Conservation (phyloP, 345 rosid species). For the Ceriops zippeliana region DNA sequence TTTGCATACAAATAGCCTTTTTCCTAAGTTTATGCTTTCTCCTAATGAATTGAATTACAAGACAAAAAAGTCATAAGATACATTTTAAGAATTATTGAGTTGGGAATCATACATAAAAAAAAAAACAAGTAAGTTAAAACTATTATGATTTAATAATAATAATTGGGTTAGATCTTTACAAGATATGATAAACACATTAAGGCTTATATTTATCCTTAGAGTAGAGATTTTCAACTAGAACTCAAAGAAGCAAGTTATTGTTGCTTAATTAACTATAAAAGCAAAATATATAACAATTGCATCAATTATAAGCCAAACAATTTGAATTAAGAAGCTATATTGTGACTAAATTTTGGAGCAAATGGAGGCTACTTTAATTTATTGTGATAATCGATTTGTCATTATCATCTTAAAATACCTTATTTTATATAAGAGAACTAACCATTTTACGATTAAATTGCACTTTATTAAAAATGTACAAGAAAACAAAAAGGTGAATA, state of each 20-base stretch:
- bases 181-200: not conserved
- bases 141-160: not conserved
- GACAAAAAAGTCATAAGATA: not conserved
- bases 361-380: not conserved
- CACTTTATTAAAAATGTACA: not conserved
- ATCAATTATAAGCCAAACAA: not conserved
- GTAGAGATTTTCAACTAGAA: not conserved
- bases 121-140: not conserved
- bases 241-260: not conserved
- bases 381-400: not conserved
- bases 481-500: not conserved
- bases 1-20: not conserved
- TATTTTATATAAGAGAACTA: not conserved
- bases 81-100: not conserved
- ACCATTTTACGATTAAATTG: not conserved
- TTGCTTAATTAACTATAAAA: not conserved
- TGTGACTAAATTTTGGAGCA: not conserved
- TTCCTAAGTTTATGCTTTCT: not conserved
- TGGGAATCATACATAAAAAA: not conserved
- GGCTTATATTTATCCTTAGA: not conserved
- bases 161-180: not conserved
- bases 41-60: not conserved
- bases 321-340: not conserved
- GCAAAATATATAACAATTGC: not conserved
- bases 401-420: not conserved